Conservation (phyloP, 176 grass and related monocot species). For the Raddia guianensis region DNA sequence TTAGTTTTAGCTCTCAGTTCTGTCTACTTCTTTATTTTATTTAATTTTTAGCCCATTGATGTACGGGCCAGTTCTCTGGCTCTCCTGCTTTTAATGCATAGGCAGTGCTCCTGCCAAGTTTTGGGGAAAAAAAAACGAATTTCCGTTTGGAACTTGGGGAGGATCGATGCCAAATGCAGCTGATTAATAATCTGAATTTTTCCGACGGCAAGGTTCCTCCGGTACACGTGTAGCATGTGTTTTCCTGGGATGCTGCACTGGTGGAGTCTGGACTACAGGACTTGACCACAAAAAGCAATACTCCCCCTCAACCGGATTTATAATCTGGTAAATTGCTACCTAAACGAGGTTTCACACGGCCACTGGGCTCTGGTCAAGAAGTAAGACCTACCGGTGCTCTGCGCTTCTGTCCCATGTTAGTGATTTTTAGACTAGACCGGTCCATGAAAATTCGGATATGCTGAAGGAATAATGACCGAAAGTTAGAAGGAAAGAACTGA, state of each 20-base stretch:
- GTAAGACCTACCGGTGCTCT: background rate
- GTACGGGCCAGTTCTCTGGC: too few relatives aligned
- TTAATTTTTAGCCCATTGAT: too few relatives aligned
- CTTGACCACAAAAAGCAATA: slow-evolving; percentile 16
- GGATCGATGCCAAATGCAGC: background rate
- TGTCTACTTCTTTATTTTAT: too few relatives aligned
- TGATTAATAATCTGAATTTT: too few relatives aligned
- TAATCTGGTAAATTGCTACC: background rate
- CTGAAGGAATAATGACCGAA: background rate
- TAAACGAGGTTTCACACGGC: slow-evolving; percentile 15
- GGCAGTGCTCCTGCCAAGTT: too few relatives aligned
- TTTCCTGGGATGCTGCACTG: background rate
- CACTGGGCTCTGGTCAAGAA: background rate
- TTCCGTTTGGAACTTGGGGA: too few relatives aligned
- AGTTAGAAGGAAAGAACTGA: background rate
- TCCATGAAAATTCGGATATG: slow-evolving; percentile 1
- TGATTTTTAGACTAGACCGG: too few relatives aligned
- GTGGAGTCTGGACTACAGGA: background rate
- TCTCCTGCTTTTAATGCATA: too few relatives aligned
- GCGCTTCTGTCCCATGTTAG: background rate
- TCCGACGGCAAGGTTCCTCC: background rate
- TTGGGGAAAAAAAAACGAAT: too few relatives aligned
- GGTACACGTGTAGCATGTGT: slow-evolving; percentile 3
- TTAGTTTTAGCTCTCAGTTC: too few relatives aligned
- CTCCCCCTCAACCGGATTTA: background rate